Conservation (phyloP, 495 filamentous ascomycete species). For the Penicillium cataractarum region DNA sequence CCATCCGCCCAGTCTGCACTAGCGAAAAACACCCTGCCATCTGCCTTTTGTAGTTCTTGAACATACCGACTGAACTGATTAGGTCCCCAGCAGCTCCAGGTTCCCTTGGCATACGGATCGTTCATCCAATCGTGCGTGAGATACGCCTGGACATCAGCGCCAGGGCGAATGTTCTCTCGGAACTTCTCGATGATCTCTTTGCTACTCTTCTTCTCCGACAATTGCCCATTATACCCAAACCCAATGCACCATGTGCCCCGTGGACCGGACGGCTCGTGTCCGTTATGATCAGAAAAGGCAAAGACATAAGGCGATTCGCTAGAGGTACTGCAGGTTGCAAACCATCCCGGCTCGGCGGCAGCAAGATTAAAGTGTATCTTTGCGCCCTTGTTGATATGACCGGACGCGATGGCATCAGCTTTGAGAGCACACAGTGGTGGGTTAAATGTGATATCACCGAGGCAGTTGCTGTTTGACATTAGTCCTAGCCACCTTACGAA, state of each 20-base stretch:
- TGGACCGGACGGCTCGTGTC: neutral
- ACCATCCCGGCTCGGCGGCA: slow-evolving; percentile 1
- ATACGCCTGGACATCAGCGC: neutral
- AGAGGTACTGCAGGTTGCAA: neutral
- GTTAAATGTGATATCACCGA: neutral
- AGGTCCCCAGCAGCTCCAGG: neutral
- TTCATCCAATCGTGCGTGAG: slow-evolving; percentile 2
- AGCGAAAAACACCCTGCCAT: slow-evolving; percentile 27
- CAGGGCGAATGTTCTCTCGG: neutral
- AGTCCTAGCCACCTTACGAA: neutral
- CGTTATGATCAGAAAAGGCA: neutral
- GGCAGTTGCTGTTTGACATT: neutral
- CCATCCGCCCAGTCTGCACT: slow-evolving; percentile 34
- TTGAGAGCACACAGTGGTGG: neutral
- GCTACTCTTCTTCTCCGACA: neutral
- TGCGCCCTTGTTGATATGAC: neutral
- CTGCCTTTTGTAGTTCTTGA: slow-evolving; percentile 21
- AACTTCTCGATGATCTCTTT: neutral
- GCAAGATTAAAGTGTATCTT: neutral
- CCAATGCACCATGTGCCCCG: neutral
- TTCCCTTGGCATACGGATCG: neutral
- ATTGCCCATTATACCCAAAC: neutral
- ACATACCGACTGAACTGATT: slow-evolving; percentile 13
- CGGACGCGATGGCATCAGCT: neutral
- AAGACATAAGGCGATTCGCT: neutral